A percentile compares a stretch with the other conserved stretches of the same genome.
Evolutionary conservation across 2,329 filamentous ascomycete genomes (phyloP).

Genomic region (Aspergillus glaucus): DNA sequence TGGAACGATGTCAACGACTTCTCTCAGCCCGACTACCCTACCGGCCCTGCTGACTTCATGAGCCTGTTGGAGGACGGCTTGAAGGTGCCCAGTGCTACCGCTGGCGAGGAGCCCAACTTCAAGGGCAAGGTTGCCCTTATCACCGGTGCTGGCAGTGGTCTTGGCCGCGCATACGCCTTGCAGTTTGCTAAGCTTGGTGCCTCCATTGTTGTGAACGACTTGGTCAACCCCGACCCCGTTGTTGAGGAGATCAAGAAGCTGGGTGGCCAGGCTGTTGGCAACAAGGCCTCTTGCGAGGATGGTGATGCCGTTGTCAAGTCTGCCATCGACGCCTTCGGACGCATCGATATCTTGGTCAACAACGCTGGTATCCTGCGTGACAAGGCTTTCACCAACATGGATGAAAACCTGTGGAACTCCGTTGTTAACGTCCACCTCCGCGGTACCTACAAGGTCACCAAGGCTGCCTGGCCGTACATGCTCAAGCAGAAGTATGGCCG

Average conservation of each 20-base stretch:
- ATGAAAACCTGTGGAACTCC: constrained; percentile 84
- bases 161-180: constrained; percentile 84
- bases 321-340: constrained; percentile 87
- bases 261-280: constrained; percentile 83
- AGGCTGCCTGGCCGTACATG: constrained; percentile 96
- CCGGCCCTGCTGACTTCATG: constrained; percentile 82
- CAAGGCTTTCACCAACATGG: constrained; percentile 98
- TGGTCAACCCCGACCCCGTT: constrained; percentile 84
- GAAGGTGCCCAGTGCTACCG: constrained; percentile 66
- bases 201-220: constrained; percentile 87
- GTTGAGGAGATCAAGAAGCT: constrained; percentile 87
- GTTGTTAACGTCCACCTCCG: constrained; percentile 88
- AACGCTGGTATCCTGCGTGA: constrained; percentile 96
- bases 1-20: constrained; percentile 88
- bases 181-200: constrained; percentile 80
- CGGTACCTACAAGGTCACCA: constrained; percentile 93
- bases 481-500: constrained; percentile 98
- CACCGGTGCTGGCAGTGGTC: constrained; percentile 77
- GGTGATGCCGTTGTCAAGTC: constrained; percentile 86
- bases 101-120: constrained; percentile 71
- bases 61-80: constrained; percentile 74
- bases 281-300: constrained; percentile 90
- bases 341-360: constrained; percentile 93
- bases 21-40: constrained; percentile 73
- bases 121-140: constrained; percentile 78